A percentile compares a stretch with the other conserved stretches of the same genome.
These are phyloP conservation scores for Strobilomyces confusus DNA, from an alignment of 768 basidiomycete genomes.

Conservation along the genomic window DNA sequence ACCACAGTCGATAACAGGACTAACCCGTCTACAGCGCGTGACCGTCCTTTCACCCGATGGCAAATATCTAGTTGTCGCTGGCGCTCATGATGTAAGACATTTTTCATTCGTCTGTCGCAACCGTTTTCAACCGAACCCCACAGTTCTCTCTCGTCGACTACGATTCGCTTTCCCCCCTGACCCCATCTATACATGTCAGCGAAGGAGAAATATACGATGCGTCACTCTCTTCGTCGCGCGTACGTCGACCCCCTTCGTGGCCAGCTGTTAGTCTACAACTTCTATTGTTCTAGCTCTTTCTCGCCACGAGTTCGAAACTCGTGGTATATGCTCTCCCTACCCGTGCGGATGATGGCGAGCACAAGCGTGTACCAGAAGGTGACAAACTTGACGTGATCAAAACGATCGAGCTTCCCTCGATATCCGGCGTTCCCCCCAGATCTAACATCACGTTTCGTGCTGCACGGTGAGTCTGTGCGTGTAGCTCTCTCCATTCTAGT, in stretches of 20 bases:
- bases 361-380: neutral
- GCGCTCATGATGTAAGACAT: slow-evolving; percentile 59
- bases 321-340: slow-evolving; percentile 57
- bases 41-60: slow-evolving; percentile 75
- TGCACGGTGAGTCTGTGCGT: slow-evolving; percentile 41
- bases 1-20: neutral
- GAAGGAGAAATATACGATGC: slow-evolving; percentile 86
- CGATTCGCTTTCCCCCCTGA: slow-evolving; percentile 51
- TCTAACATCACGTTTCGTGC: slow-evolving; percentile 56
- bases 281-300: slow-evolving; percentile 46
- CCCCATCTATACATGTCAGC: slow-evolving; percentile 45
- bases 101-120: slow-evolving; percentile 15
- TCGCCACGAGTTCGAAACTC: slow-evolving; percentile 62
- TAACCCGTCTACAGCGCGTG: slow-evolving; percentile 56
- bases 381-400: slow-evolving; percentile 40
- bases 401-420: slow-evolving; percentile 51
- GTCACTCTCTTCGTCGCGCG: slow-evolving; percentile 66
- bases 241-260: slow-evolving; percentile 29
- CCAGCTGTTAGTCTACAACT: neutral
- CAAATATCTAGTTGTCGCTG: slow-evolving; percentile 64
- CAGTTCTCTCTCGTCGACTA: slow-evolving; percentile 66
- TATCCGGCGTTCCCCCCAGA: slow-evolving; percentile 41
- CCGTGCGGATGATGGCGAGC: neutral
- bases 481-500: slow-evolving; percentile 3
- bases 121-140: slow-evolving; percentile 10